Base-by-base conservation (phyloP, 352 stramenopile genomes). In the Plasmopara muralis region DNA sequence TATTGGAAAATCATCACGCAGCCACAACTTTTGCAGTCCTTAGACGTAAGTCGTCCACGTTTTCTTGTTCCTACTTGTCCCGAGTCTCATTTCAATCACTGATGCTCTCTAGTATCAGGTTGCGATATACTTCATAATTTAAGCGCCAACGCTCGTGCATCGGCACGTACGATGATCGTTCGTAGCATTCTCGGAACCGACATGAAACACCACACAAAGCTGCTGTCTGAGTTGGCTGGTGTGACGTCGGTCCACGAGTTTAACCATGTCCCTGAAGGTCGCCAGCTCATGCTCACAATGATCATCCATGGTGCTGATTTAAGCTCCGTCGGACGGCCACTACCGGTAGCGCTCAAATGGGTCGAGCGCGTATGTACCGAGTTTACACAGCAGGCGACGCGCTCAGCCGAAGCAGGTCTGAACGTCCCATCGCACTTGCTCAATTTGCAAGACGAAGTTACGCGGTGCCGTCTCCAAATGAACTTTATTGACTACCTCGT, bases 401-500 rank as follows among this genome's bases (percentile, higher is more conserved):
- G 72, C 16, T 87, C 74, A 4, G 66, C 74, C 15, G 69, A 66
- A 29, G 57, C 82, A 6, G 82, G 78, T 1, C 44, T 94, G 16
- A 74, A 75, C 13, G 68, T 90, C 15, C 65, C 77, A 9, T 81
- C 79, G 9, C 82, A 93, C 52, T 83, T 94, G 28, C 60, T 83
- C 47, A 85, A 87, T 33, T 50, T 90, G 50, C 69, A 91, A n/a
- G 72, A 87, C 30, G 74, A 88, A 48, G 64, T 56, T 2, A 74
- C 68, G 25, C 75, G 76, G 20, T 83, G 60, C 37, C 75, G 76
- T 5, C 53, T 91, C 33, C 77, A 91, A 49, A 78, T 91, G 52
- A 91, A 91, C 63, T 91, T 91, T 47, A 86, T 91, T 60, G 78
- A 91, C 60, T 91, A 91, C 61, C 70, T 91, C 41, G 80, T 91